Base-by-base conservation (phyloP, 768 basidiomycete genomes). In the Cystofilobasidium capitatum region DNA sequence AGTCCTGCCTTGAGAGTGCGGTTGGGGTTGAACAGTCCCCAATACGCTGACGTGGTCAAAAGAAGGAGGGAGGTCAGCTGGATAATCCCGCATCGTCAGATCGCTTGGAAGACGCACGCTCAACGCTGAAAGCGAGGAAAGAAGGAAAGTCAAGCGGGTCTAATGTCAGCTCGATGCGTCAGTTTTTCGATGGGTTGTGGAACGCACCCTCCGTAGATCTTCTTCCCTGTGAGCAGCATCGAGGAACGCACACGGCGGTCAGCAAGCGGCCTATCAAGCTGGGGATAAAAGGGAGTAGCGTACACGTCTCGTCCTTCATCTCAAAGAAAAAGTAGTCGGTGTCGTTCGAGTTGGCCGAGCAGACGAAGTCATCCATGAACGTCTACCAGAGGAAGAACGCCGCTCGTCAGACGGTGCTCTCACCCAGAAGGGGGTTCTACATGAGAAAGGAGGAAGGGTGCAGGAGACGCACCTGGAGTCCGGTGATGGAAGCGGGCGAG, bases 301-400 rank as follows among this genome's bases (percentile, higher is more conserved):
- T n/a, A n/a, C n/a, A 92, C 37, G 80, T 77, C 76, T 91, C 88
- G 73, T 93, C 90, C 69, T 83, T 84, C 74, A 80, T 85, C 82
- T 89, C 76, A 64, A 78, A 77, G 69, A 51, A 71, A 62, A 67
- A 74, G 59, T 94, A 94, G 20, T 83, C 80, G 0, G 88, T 91
- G 16, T 83, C 83, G 70, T 91, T 91, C 22, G 76, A 69, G 75
- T 91, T 96, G 0, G 93, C 88, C 74, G 84, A 82, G 73, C 94
- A 99, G 10, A 92, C 85, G 71, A 90, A 99, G 0, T 82, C 84
- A 75, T 98, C 81, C 68, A 99, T 74, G 82, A 89, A 99, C 22
- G 75, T 62, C 26, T n/a, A n/a, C n/a, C n/a, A n/a, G n/a, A n/a
- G n/a, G n/a, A n/a, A 33, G 31, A 37, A n/a, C 54, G n/a, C 13